Conservation (phyloP, 192 early-diverging fungal species). For the Coemansia sp. region DNA sequence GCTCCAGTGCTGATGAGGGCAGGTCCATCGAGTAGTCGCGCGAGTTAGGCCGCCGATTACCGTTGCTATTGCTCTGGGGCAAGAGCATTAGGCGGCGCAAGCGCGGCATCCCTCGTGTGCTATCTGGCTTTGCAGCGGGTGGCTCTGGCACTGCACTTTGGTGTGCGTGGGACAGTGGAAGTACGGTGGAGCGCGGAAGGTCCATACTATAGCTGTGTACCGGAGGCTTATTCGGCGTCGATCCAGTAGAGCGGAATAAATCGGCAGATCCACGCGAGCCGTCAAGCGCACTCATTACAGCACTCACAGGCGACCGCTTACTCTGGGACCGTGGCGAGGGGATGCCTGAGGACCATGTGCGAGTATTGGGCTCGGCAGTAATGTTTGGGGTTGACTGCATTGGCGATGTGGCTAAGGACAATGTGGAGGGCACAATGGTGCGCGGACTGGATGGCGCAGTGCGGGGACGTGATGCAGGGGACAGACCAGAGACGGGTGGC, state of each 20-base stretch:
- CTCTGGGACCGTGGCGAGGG: slow-evolving; percentile 7
- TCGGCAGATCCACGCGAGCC: slow-evolving; percentile 21
- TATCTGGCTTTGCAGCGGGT: not conserved
- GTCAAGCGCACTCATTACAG: slow-evolving; percentile 2
- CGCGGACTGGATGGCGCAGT: slow-evolving; percentile 5
- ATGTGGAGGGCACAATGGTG: slow-evolving; percentile 4
- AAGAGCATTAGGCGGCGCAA: slow-evolving; percentile 39
- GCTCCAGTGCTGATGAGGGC: slow-evolving; percentile 15
- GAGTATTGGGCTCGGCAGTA: not conserved
- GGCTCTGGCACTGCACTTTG: not conserved
- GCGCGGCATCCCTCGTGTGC: slow-evolving; percentile 28
- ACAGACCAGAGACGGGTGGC: not conserved
- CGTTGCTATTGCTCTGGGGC: slow-evolving; percentile 5
- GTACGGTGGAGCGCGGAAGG: slow-evolving; percentile 16
- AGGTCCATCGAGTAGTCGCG: slow-evolving; percentile 13
- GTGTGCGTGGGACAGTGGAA: not conserved
- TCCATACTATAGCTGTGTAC: slow-evolving; percentile 43
- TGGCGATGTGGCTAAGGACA: not conserved
- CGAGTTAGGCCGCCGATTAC: slow-evolving; percentile 14
- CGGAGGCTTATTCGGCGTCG: not conserved
- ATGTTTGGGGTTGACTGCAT: not conserved
- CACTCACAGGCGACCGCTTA: slow-evolving; percentile 4
- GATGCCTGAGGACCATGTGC: slow-evolving; percentile 5
- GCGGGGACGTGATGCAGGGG: slow-evolving; percentile 5
- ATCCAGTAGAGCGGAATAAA: slow-evolving; percentile 12